Evolutionary conservation across 2,329 filamentous ascomycete genomes (phyloP).

Genomic region (Diplocarpon rosae): DNA sequence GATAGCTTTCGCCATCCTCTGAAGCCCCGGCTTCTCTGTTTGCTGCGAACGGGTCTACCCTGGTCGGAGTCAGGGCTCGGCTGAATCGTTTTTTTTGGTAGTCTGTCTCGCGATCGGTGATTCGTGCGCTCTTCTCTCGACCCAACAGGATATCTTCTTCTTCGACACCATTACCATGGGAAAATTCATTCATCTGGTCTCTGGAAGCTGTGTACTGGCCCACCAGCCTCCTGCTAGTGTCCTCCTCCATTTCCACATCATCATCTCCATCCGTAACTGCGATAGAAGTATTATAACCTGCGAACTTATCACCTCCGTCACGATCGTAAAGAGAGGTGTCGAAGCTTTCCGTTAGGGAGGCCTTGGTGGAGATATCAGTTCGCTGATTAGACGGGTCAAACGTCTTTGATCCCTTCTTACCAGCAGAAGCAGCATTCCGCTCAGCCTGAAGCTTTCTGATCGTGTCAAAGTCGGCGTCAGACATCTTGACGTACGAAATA

Average conservation of each 20-base stretch:
- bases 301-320: constrained; percentile 67
- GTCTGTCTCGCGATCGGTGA: constrained; percentile 86
- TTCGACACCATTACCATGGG: constrained; percentile 72
- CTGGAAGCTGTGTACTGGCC: constrained; percentile 93
- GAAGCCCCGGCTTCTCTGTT: constrained; percentile 57
- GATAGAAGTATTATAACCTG: constrained; percentile 85
- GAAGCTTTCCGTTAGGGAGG: constrained; percentile 79
- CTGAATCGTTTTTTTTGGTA: constrained; percentile 95
- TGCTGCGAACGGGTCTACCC: constrained; percentile 74
- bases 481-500: constrained; percentile 35
- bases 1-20: constrained; percentile 70
- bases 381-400: constrained; percentile 73
- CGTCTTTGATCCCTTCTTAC: constrained; percentile 71
- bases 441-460: constrained; percentile 84
- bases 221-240: constrained; percentile 66
- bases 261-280: constrained; percentile 69
- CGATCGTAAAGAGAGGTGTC: constrained; percentile 81
- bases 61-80: constrained; percentile 73
- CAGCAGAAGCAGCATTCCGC: constrained; percentile 70
- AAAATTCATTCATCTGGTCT: constrained; percentile 89
- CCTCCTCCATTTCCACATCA: constrained; percentile 66
- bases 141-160: constrained; percentile 84
- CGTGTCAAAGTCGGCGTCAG: constrained; percentile 75
- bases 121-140: constrained; percentile 79
- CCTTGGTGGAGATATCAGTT: constrained; percentile 76